Evolutionary conservation across 371 early-diverging fungal species (phyloP), one percentile per base, ranked within the genome.

Genomic region (Mortierella sp.): DNA sequence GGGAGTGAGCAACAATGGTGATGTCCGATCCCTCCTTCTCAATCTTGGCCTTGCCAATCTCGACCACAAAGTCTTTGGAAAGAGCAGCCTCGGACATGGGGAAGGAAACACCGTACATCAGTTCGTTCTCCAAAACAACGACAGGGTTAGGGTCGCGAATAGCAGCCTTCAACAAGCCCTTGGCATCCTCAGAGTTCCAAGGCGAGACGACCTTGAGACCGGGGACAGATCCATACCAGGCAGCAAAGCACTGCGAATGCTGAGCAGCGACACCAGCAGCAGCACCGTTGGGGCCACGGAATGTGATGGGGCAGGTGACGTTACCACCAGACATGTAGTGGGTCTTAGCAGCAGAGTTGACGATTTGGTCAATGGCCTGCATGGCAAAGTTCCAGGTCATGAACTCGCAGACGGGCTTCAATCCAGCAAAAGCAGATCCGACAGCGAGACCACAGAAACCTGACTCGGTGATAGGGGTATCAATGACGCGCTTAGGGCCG

Each of bases 341-440:
- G 27, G 97, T 95, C 86, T 99, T 99, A 69, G 97, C 99, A 51
- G 97, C 98, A 61, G 98, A 98, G 92, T 99, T 99, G 81, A 99
- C 94, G 61, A 99, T 94, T 78, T 99, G 99, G 82, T 99, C 99
- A 80, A 99, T 98, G 48, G 99, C 97, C 90, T 99, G 99, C 95
- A 99, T 95, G 48, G 98, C 94, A 90, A 99, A 99, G 92, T 98
- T 99, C 87, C 95, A 98, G 53, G 99, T 99, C 99, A 99, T 99
- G 87, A 98, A 99, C 83, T 99, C 99, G 87, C 98, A 97, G 66
- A 99, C 91, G 43, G 99, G 99, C 87, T 93, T 94, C 46, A 99
- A 87, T 31, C 99, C 99, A 63, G 91, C 84, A 66, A 97, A 90
- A 31, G 98, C 97, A 42, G 99, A 92, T 64, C 99, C 99, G 49